These are phyloP conservation scores for Micractinium conductrix DNA, from an alignment of 139 green algal genomes.

Conservation along the genomic window DNA sequence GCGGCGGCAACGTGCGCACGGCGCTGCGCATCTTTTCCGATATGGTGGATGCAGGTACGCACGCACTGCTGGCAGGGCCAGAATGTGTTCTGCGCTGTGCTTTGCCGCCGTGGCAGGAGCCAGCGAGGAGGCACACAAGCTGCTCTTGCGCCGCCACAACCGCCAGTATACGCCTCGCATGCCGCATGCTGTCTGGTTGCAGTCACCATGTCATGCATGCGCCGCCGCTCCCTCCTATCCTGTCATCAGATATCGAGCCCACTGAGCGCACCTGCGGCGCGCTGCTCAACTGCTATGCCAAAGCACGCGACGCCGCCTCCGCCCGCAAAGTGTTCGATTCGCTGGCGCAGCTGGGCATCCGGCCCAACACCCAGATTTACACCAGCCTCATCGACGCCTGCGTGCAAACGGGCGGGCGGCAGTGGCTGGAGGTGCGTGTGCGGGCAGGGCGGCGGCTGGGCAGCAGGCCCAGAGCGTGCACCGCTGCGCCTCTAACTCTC, in stretches of 20 bases:
- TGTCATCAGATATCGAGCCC: constrained; percentile 33
- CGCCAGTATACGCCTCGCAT: too few relatives aligned
- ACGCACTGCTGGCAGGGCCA: not conserved
- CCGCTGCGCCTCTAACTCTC: too few relatives aligned
- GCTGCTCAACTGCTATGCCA: constrained; percentile 65
- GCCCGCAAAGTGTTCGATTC: constrained; percentile 38
- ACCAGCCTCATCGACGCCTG: constrained; percentile 70
- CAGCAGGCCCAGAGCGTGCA: too few relatives aligned
- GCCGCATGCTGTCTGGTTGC: not conserved
- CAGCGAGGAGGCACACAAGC: too few relatives aligned
- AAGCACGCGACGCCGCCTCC: constrained; percentile 32
- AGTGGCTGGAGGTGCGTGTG: constrained; percentile 1
- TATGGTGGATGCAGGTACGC: constrained; percentile 27
- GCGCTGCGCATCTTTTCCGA: constrained; percentile 43
- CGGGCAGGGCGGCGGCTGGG: too few relatives aligned
- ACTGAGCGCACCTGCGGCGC: constrained; percentile 51
- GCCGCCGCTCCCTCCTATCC: not conserved
- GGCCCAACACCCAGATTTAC: constrained; percentile 48
- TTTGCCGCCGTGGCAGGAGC: not conserved
- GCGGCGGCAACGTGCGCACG: constrained; percentile 26
- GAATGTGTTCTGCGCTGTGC: not conserved
- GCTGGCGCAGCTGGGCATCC: constrained; percentile 7
- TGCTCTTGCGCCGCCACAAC: too few relatives aligned
- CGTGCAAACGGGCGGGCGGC: constrained; percentile 44
- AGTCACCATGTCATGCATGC: not conserved